Base-by-base conservation (phyloP, 2,329 filamentous ascomycete species). In the Pseudogymnoascus sp. region DNA sequence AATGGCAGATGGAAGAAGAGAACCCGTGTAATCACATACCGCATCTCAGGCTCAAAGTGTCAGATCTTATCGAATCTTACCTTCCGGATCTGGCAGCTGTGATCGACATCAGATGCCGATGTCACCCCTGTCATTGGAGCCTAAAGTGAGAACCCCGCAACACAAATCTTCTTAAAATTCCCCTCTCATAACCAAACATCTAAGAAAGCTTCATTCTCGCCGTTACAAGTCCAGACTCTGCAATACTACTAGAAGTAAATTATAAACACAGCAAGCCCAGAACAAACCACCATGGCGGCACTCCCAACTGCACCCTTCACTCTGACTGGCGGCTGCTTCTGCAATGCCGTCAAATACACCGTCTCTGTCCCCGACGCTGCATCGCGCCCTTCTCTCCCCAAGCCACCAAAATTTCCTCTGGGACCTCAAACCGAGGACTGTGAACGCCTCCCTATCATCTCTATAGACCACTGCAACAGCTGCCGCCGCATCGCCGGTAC, bases 301-400 rank as follows among this genome's bases (percentile, higher is more conserved):
- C 63, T 68, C 7, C 65, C 64, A 47, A 38, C 37, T 38, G 53
- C 40, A 0, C 62, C 69, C 8, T 64, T 69, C 25, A 64, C 64
- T 8, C 64, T 73, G 7, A 66, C 62, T 0, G 71, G 71, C 14
- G 70, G 71, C 18, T 72, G 71, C 63, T 71, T 69, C 63, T 73
- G 70, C 65, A 66, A 65, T 44, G 67, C 70, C 35, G 70, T 72
- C 62, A 63, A 65, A 14, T 72, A 73, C 63, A 68, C 66, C 4
- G 67, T 72, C 60, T 65, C 62, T 5, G 63, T 72, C 25, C 70
- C 70, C 8, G 31, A 62, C 1, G 63, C 68, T 53, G 63, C 63
- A 1, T 14, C 66, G 8, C 67, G 70, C 7, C 67, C 66, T 21
- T n/a, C 38, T 1, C 37, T 65, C 16, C 42, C 60, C 33, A 28